A percentile compares a stretch with the other conserved stretches of the same genome.
phyloP scores from a whole-genome alignment of 371 early-diverging fungal genomes.

The Syncephalastrum monosporum region DNA sequence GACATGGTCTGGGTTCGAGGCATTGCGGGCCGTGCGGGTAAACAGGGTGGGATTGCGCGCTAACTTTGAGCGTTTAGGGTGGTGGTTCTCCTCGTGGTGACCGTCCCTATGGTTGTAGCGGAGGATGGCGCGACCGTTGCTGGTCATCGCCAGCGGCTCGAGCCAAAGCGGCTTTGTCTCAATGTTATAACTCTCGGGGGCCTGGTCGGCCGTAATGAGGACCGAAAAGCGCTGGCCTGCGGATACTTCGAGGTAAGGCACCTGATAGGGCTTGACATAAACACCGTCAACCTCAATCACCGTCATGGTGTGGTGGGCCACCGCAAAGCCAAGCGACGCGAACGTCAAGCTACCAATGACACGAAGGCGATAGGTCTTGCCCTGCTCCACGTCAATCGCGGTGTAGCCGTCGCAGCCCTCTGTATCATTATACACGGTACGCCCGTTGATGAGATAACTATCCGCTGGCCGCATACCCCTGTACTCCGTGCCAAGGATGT shows the following conservation, averaged over 20 bases:
- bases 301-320: slow-evolving; percentile 43
- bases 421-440: slow-evolving; percentile 19
- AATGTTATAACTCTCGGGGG: slow-evolving; percentile 14
- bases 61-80: background rate
- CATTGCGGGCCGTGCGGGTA: background rate
- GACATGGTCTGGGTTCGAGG: slow-evolving; percentile 1
- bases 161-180: slow-evolving; percentile 7
- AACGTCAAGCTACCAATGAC: slow-evolving; percentile 39
- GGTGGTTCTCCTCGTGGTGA: background rate
- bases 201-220: slow-evolving; percentile 18
- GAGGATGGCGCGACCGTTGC: slow-evolving; percentile 17
- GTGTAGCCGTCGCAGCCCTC: slow-evolving; percentile 27
- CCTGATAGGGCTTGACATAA: slow-evolving; percentile 12
- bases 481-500: slow-evolving; percentile 24
- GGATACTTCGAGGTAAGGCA: slow-evolving; percentile 14
- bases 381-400: slow-evolving; percentile 34
- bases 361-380: slow-evolving; percentile 35
- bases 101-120: slow-evolving; percentile 8
- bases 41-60: background rate
- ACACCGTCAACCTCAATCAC: slow-evolving; percentile 48
- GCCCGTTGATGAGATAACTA: slow-evolving; percentile 46
- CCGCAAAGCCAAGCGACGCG: slow-evolving; percentile 31
- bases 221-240: slow-evolving; percentile 30
- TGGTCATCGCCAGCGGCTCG: background rate
- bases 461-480: slow-evolving; percentile 30